Percentiles rank a stretch among this genome's conserved stretches.
Conservation (phyloP, 768 basidiomycete genomes). For the Russula virescens region DNA sequence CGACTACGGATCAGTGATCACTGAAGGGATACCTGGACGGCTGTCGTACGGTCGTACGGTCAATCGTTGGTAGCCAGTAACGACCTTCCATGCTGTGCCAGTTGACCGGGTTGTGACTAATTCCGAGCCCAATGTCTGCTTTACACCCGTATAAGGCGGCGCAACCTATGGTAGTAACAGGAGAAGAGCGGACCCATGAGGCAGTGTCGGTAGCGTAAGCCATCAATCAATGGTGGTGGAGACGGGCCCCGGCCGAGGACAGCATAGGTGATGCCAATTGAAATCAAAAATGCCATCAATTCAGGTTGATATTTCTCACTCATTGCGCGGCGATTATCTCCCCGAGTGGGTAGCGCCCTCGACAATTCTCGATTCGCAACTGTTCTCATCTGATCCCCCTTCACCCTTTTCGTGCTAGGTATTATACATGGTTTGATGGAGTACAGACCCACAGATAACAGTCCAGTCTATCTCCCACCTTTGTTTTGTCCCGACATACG, state of each 20-base stretch:
- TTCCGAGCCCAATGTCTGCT: background rate
- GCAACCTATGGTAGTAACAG: background rate
- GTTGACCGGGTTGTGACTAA: background rate
- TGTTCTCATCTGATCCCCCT: slow-evolving; percentile 8
- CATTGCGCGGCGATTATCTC: background rate
- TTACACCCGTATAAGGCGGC: background rate
- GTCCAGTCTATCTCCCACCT: background rate
- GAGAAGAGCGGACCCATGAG: background rate
- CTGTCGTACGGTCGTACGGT: background rate
- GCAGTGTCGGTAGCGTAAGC: background rate
- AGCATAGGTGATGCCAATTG: background rate
- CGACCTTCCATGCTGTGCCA: background rate
- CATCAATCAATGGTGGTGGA: slow-evolving; percentile 2
- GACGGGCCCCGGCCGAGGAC: background rate
- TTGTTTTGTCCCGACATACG: slow-evolving; percentile 5
- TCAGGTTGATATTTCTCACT: background rate
- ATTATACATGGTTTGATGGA: slow-evolving; percentile 2
- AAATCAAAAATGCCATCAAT: background rate
- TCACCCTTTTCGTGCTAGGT: slow-evolving; percentile 1
- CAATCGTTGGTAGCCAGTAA: too few relatives aligned
- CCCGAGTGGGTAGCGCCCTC: background rate
- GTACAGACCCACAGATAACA: background rate
- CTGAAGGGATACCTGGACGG: background rate
- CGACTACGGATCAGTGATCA: background rate
- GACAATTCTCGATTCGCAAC: background rate